Conservation (phyloP, 129 eudicot species). For the Artemisia tridentata region DNA sequence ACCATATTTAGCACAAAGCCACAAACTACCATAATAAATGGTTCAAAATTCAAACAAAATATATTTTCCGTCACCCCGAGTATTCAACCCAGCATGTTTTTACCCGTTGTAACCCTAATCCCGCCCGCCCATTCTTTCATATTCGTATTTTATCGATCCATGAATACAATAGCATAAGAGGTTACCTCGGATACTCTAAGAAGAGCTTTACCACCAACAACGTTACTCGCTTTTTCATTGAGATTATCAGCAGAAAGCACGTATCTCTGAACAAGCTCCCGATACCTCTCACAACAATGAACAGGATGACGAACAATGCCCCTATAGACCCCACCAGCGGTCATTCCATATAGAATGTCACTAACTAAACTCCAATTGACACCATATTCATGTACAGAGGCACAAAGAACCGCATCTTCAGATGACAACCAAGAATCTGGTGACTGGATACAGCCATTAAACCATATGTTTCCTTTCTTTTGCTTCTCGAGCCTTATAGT, state of each 20-base stretch:
- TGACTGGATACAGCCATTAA: slow-evolving; percentile 61
- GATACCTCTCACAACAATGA: slow-evolving; percentile 92
- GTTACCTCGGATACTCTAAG: slow-evolving; percentile 91
- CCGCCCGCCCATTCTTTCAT: not conserved
- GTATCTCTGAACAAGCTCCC: slow-evolving; percentile 82
- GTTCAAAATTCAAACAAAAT: no score
- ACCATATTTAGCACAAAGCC: no score
- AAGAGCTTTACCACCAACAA: slow-evolving; percentile 53
- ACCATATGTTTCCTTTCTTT: slow-evolving; percentile 78
- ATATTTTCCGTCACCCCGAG: no score
- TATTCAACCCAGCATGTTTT: no score
- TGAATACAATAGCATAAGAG: not conserved
- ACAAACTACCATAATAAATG: no score
- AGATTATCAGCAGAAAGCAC: slow-evolving; percentile 59
- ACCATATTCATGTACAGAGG: slow-evolving; percentile 86
- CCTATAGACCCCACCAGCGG: slow-evolving; percentile 75
- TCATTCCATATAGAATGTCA: slow-evolving; percentile 75
- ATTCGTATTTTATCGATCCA: not conserved
- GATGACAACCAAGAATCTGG: slow-evolving; percentile 80
- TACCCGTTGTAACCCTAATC: no score
- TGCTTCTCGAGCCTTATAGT: slow-evolving; percentile 73
- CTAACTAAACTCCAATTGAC: slow-evolving; percentile 89
- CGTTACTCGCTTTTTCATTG: slow-evolving; percentile 52
- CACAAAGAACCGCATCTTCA: slow-evolving; percentile 88
- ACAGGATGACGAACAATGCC: slow-evolving; percentile 89